These are phyloP conservation scores for Dendrobium nobile DNA, from an alignment of 106 monocot genomes.

Conservation along the genomic window DNA sequence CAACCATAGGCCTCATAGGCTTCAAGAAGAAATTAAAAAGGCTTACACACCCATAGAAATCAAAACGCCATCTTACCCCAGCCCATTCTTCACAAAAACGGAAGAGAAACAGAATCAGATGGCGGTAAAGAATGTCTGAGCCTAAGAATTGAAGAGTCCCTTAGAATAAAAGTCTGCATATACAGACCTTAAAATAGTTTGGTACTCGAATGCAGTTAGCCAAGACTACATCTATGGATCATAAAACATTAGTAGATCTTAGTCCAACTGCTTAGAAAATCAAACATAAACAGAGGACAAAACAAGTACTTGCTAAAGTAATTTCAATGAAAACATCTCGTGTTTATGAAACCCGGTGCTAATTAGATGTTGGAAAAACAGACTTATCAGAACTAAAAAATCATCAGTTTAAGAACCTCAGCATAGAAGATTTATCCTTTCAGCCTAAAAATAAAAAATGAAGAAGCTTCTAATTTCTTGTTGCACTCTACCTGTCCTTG, in stretches of 20 bases:
- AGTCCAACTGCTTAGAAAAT: background rate
- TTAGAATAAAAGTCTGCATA: background rate
- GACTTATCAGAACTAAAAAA: background rate
- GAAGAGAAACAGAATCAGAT: no score
- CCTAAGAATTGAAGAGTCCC: background rate
- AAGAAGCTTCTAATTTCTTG: background rate
- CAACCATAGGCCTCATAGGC: no score
- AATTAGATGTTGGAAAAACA: background rate
- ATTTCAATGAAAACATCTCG: background rate
- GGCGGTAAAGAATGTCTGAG: background rate
- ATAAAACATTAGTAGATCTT: background rate
- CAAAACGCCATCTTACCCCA: no score
- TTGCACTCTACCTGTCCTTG: conserved; percentile 65
- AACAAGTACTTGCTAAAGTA: background rate
- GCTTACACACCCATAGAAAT: no score
- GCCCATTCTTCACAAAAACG: no score
- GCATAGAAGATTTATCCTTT: background rate
- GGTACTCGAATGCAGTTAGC: background rate
- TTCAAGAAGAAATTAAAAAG: no score
- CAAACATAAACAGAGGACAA: background rate
- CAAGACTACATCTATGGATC: background rate
- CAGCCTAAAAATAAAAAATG: background rate
- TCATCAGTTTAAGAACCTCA: background rate
- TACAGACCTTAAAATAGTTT: background rate
- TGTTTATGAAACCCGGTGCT: background rate